Evolutionary conservation across 768 basidiomycete species (phyloP).

Genomic region (Serpula lacrymans): DNA sequence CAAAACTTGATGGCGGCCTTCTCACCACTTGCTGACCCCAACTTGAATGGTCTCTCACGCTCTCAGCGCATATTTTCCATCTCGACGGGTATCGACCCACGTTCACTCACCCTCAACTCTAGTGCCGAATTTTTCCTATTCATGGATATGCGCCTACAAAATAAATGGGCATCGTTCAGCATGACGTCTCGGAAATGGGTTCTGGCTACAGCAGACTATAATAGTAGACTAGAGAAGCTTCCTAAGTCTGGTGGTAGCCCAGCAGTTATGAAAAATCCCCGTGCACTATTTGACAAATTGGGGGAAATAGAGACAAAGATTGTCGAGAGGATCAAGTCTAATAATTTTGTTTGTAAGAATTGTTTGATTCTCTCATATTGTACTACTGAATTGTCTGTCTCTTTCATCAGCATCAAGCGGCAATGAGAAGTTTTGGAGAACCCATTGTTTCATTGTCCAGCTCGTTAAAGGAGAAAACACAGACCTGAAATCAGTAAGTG

Average conservation of each 20-base stretch:
- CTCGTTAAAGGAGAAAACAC: constrained; percentile 4
- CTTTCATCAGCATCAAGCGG: constrained; percentile 2
- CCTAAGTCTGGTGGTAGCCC: too few species aligned
- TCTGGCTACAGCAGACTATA: constrained; percentile 9
- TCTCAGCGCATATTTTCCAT: constrained; percentile 1
- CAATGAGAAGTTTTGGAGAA: constrained; percentile 8
- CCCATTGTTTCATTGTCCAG: constrained; percentile 5
- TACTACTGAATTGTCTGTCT: too few species aligned
- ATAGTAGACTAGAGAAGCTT: constrained; percentile 3
- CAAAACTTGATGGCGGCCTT: too few species aligned
- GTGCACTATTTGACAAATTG: constrained; percentile 9
- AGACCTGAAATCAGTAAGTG: too few species aligned
- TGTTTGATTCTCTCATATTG: too few species aligned
- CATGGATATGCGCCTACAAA: constrained; percentile 15
- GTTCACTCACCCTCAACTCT: constrained; percentile 1
- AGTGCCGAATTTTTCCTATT: constrained; percentile 16
- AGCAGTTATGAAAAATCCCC: constrained; percentile 7
- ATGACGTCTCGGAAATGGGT: constrained; percentile 16
- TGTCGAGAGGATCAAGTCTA: constrained; percentile 3
- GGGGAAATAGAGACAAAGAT: constrained; percentile 9
- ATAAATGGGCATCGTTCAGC: constrained; percentile 13
- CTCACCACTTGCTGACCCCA: too few species aligned
- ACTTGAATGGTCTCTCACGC: too few species aligned
- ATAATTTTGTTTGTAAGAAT: too few species aligned
- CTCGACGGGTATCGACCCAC: constrained; percentile 2